Conservation (phyloP, 2,329 filamentous ascomycete species). For the Ceratocystis lukuohia region DNA sequence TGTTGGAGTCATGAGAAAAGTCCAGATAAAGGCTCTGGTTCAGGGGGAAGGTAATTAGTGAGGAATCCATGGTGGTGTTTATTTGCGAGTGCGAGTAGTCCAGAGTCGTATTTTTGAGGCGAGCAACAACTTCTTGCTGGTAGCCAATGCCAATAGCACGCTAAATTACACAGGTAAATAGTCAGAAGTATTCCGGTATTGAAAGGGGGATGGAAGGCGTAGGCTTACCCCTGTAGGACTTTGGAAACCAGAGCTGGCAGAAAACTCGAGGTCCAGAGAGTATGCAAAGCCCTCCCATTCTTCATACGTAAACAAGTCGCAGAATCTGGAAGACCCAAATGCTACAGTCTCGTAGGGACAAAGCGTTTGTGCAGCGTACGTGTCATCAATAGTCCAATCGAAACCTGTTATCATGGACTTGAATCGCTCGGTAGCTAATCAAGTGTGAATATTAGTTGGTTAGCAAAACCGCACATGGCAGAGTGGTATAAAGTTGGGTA, state of each 20-base stretch:
- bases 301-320: conserved; percentile 58
- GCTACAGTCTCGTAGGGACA: conserved; percentile 70
- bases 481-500: background rate
- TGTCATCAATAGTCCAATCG: conserved; percentile 51
- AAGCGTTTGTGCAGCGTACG: conserved; percentile 55
- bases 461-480: background rate
- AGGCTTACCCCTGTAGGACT: conserved; percentile 45
- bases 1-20: conserved; percentile 67
- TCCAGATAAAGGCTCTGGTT: conserved; percentile 64
- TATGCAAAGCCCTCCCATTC: conserved; percentile 66
- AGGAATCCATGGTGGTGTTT: conserved; percentile 59
- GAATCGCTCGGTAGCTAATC: conserved; percentile 44
- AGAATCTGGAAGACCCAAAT: conserved; percentile 62
- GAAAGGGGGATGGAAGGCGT: background rate
- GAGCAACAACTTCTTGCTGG: conserved; percentile 58
- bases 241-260: conserved; percentile 47
- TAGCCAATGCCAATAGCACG: conserved; percentile 61
- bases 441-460: background rate
- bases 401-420: conserved; percentile 40
- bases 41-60: conserved; percentile 54
- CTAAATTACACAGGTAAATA: conserved; percentile 26
- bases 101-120: conserved; percentile 52
- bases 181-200: background rate
- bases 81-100: conserved; percentile 46
- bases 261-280: conserved; percentile 52